Evolutionary conservation across 2,329 filamentous ascomycete species (phyloP).

Genomic region (Sporothrix dimorphospora): DNA sequence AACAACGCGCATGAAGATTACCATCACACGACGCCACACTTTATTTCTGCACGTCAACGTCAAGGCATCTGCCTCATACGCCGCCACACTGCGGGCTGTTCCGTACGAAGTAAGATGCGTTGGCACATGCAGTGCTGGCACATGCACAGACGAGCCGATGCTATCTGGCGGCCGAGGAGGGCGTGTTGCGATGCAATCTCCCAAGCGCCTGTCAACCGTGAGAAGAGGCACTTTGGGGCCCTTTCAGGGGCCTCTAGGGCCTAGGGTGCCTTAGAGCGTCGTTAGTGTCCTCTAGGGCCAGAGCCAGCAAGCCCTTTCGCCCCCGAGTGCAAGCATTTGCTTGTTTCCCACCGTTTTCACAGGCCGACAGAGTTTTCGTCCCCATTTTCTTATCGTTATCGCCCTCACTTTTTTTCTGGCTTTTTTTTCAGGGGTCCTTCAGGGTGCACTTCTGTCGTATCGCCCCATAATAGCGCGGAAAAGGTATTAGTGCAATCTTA

Average conservation of each 20-base stretch:
- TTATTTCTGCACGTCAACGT: background rate
- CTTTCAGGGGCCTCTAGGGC: no score
- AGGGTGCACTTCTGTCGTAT: background rate
- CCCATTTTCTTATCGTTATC: conserved; percentile 18
- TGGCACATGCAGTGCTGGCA: background rate
- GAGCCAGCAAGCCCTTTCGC: background rate
- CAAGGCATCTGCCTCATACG: background rate
- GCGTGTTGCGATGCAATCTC: background rate
- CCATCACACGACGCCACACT: background rate
- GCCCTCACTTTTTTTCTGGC: background rate
- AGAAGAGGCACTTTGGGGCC: background rate
- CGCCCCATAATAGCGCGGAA: background rate
- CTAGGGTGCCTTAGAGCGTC: background rate
- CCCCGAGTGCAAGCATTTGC: background rate
- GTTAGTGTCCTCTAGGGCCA: conserved; percentile 3
- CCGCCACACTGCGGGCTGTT: background rate
- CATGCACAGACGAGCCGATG: background rate
- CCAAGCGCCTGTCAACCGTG: background rate
- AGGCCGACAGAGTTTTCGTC: background rate
- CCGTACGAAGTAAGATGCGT: no score
- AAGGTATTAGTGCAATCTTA: conserved; percentile 7
- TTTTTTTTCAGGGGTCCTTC: background rate
- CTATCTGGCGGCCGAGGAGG: background rate
- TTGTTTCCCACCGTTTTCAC: background rate
- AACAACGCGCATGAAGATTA: background rate